These are phyloP conservation scores for Erodium trifolium DNA, from an alignment of 441 rosid species.

Conservation along the genomic window DNA sequence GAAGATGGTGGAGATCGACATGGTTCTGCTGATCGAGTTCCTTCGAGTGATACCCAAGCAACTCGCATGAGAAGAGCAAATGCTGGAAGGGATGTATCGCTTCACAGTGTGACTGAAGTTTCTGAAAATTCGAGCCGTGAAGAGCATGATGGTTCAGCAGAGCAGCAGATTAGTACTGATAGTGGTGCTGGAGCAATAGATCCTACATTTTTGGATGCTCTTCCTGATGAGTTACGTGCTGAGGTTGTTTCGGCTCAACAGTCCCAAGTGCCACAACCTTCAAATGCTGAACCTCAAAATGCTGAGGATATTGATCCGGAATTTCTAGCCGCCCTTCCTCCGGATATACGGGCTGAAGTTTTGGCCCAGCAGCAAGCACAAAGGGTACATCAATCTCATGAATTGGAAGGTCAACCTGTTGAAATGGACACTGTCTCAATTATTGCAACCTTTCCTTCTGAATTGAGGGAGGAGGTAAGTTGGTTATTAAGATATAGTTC, in stretches of 20 bases:
- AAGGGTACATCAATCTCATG: constrained; percentile 86
- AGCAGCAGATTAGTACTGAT: constrained; percentile 62
- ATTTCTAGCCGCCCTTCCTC: constrained; percentile 99
- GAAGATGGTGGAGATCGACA: constrained; percentile 96
- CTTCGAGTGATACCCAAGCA: constrained; percentile 46
- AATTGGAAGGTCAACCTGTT: constrained; percentile 99
- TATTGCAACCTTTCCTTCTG: constrained; percentile 96
- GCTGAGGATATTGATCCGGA: constrained; percentile 95
- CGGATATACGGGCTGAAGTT: constrained; percentile 93
- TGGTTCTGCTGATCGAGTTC: constrained; percentile 60
- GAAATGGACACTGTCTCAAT: constrained; percentile 99
- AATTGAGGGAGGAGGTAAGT: constrained; percentile 88
- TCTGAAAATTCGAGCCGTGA: constrained; percentile 87
- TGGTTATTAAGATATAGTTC: constrained; percentile 13
- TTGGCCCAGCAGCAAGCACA: constrained; percentile 96
- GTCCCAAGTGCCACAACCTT: constrained; percentile 79
- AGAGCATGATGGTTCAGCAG: constrained; percentile 69
- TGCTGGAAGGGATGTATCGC: constrained; percentile 75
- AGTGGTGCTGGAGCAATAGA: constrained; percentile 73
- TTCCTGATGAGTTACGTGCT: constrained; percentile 95
- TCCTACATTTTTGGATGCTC: constrained; percentile 97
- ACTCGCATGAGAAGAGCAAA: constrained; percentile 65
- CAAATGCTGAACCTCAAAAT: constrained; percentile 61
- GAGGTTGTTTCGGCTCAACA: constrained; percentile 97
- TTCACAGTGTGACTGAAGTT: constrained; percentile 90